Percentiles rank a stretch among this genome's conserved stretches.
phyloP scores from a whole-genome alignment of 129 eudicot genomes.

The Escallonia herrerae region DNA sequence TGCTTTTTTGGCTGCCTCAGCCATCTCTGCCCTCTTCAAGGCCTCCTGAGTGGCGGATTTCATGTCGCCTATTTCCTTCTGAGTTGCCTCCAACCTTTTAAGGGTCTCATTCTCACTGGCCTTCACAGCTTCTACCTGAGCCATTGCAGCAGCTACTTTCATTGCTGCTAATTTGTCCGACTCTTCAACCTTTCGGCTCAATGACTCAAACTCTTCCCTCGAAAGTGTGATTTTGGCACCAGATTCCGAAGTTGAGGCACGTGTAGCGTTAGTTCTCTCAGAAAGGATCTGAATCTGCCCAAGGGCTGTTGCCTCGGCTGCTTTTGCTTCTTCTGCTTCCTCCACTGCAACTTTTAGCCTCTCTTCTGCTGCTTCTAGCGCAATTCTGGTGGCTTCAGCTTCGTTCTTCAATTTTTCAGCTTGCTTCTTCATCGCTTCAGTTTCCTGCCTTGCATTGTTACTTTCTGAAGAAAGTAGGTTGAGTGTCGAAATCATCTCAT shows the following conservation, averaged over 20 bases:
- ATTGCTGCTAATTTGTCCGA: conserved; percentile 61
- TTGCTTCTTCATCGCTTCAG: conserved; percentile 56
- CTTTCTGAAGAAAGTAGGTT: conserved; percentile 56
- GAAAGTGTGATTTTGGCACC: conserved; percentile 68
- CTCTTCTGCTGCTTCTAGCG: conserved; percentile 58
- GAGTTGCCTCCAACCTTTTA: conserved; percentile 50
- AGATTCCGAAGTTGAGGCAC: conserved; percentile 66
- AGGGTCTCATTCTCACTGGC: conserved; percentile 85
- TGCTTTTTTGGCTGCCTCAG: conserved; percentile 79
- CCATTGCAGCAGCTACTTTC: conserved; percentile 90
- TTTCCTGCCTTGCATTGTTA: conserved; percentile 53
- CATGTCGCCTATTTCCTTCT: conserved; percentile 63
- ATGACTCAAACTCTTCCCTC: conserved; percentile 67
- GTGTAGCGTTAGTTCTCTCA: conserved; percentile 58
- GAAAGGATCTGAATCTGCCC: conserved; percentile 47
- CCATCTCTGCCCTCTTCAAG: conserved; percentile 66
- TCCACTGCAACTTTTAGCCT: conserved; percentile 33
- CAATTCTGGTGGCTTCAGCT: conserved; percentile 42
- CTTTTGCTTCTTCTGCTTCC: conserved; percentile 82
- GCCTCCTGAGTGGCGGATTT: conserved; percentile 63
- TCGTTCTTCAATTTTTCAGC: conserved; percentile 64
- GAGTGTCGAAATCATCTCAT: conserved; percentile 62
- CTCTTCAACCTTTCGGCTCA: conserved; percentile 75
- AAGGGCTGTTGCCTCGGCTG: conserved; percentile 64
- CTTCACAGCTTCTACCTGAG: conserved; percentile 89